These are phyloP conservation scores for Monosporozyma aerobia DNA, from an alignment of 805 yeast species.

Conservation along the genomic window DNA sequence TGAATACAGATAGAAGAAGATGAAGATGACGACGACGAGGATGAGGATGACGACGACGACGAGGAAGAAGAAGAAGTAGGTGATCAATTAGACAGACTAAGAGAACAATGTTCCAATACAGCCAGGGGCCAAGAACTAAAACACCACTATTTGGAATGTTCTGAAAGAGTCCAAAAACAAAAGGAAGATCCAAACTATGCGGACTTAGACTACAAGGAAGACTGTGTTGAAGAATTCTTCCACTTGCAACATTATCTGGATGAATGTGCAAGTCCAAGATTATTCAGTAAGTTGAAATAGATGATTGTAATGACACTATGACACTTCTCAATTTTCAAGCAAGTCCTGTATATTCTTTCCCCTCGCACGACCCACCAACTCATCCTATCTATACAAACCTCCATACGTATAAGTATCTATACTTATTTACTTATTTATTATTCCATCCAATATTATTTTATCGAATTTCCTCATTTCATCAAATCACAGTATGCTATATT, in stretches of 20 bases:
- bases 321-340: not conserved
- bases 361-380: not conserved
- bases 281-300: slow-evolving; percentile 78
- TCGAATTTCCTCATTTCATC: no score
- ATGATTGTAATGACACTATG: not conserved
- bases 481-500: no score
- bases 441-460: no score
- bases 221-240: slow-evolving; percentile 97
- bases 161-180: slow-evolving; percentile 86
- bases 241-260: slow-evolving; percentile 90
- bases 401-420: no score
- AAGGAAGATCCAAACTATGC: slow-evolving; percentile 79
- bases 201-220: slow-evolving; percentile 78
- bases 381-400: not conserved
- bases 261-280: slow-evolving; percentile 84
- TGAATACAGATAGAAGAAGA: slow-evolving; percentile 13
- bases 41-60: slow-evolving; percentile 40
- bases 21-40: slow-evolving; percentile 22
- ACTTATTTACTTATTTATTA: not conserved
- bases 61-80: slow-evolving; percentile 60
- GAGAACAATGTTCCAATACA: slow-evolving; percentile 60
- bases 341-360: not conserved
- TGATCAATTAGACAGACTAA: slow-evolving; percentile 57
- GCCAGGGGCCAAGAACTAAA: slow-evolving; percentile 59
- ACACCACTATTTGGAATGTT: slow-evolving; percentile 92